Evolutionary conservation across 495 filamentous ascomycete species (phyloP).

Genomic region (Penicillium nucicola): DNA sequence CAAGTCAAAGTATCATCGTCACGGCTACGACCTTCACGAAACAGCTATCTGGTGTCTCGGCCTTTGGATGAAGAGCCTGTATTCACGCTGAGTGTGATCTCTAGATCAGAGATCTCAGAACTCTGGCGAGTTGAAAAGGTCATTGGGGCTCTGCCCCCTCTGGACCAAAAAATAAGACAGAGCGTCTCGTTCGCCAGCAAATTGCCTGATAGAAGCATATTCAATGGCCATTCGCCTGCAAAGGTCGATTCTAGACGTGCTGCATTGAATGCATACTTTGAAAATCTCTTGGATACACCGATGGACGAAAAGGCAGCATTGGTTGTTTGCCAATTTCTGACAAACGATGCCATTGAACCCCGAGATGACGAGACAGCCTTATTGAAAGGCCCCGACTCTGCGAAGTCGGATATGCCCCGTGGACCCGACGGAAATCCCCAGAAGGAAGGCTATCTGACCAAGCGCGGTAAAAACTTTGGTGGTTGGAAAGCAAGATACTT

Average conservation of each 20-base stretch:
- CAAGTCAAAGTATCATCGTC: conserved; percentile 87
- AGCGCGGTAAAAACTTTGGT: conserved; percentile 95
- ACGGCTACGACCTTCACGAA: conserved; percentile 83
- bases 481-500: conserved; percentile 99
- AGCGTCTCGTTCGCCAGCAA: conserved; percentile 61
- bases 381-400: conserved; percentile 43
- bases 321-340: conserved; percentile 82
- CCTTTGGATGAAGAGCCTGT: conserved; percentile 82
- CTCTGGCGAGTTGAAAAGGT: conserved; percentile 95
- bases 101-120: conserved; percentile 72
- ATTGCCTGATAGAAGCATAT: conserved; percentile 81
- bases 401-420: conserved; percentile 35
- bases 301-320: conserved; percentile 79
- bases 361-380: conserved; percentile 59
- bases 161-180: conserved; percentile 78
- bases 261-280: conserved; percentile 81
- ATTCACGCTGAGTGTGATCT: conserved; percentile 83
- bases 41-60: conserved; percentile 70
- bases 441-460: conserved; percentile 92
- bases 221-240: conserved; percentile 89
- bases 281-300: conserved; percentile 73
- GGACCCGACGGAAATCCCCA: conserved; percentile 63
- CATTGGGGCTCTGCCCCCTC: conserved; percentile 69
- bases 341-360: conserved; percentile 78
- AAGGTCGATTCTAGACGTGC: conserved; percentile 85